Percentiles rank a stretch among this genome's conserved stretches.
phyloP scores from a whole-genome alignment of 2,329 filamentous ascomycete species.

The Metarhizium robertsii region DNA sequence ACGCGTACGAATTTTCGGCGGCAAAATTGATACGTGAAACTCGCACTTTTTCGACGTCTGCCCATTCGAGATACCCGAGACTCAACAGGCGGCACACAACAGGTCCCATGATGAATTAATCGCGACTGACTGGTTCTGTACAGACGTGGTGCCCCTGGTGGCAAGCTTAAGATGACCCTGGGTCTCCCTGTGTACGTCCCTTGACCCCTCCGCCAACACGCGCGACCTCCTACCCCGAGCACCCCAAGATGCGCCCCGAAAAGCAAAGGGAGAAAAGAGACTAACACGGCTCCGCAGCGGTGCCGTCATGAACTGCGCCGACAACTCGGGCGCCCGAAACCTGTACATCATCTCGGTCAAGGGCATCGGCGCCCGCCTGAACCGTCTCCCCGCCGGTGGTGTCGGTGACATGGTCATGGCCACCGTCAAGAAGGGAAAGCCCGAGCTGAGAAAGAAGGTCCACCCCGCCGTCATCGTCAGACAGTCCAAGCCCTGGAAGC shows the following conservation, averaged over 20 bases:
- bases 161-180: slow-evolving; percentile 99
- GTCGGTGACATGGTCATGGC: slow-evolving; percentile 99
- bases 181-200: slow-evolving; percentile 94
- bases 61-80: slow-evolving; percentile 1
- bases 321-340: slow-evolving; percentile 98
- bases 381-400: slow-evolving; percentile 93
- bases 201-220: neutral
- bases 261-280: neutral
- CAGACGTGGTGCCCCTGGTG: slow-evolving; percentile 87
- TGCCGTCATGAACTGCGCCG: slow-evolving; percentile 99
- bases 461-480: slow-evolving; percentile 98
- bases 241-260: neutral
- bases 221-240: slow-evolving; percentile 4
- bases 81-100: neutral
- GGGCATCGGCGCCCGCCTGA: slow-evolving; percentile 94
- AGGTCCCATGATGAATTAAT: neutral
- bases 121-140: slow-evolving; percentile 2
- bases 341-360: slow-evolving; percentile 99
- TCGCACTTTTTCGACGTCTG: slow-evolving; percentile 4
- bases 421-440: slow-evolving; percentile 99
- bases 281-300: slow-evolving; percentile 50
- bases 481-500: slow-evolving; percentile 99
- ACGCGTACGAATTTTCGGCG: neutral
- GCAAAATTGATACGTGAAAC: neutral
- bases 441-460: slow-evolving; percentile 99